Evolutionary conservation across 176 grass and related monocot genomes (phyloP), one percentile per base, ranked within the genome.

Genomic region (Musa troglodytarum): DNA sequence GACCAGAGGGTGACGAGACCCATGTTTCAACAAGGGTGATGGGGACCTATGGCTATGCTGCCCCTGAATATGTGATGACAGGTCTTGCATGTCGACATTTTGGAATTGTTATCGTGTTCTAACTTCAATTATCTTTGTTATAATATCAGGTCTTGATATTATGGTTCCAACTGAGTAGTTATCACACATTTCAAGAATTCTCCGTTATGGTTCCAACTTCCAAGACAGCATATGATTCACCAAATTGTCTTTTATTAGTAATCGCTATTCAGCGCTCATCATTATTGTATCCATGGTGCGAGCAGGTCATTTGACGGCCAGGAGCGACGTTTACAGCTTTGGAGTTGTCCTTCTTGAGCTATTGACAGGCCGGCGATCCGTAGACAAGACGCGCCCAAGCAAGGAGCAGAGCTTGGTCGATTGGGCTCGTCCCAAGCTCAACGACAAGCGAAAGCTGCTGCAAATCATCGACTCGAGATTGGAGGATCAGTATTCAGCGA

Each of bases 21-120:
- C 95, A 99, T 86, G 95, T 99, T 26, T 99, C 95, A 62, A 99
- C 95, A 17, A 79, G 95, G 66, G 90, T 99, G 28, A 99, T 99
- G 95, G 95, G 95, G 74, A 99, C 95, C 77, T 99, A 89, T 52
- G 95, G 95, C 54, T 99, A 99, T 89, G 95, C 95, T 66, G 95
- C 95, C 19, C 95, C 95, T 52, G 95, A 99, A 94, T 99, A 99
- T 77, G 95, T 99, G 78, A 99, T 99, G 95, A 99, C 95, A 8
- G 95, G 95, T 99, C 87, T 23, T 49, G 65, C n/a, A 52, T 54
- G 10, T 65, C 23, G 4, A 43, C 34, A 43, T 43, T 43, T 55
- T 56, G 71, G 34, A 74, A 52, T 50, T 25, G 15, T 52, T 23
- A 25, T 19, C 51, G 24, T 26, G 14, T 11, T 16, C 66, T 49